A percentile compares a stretch with the other conserved stretches of the same genome.
These are phyloP conservation scores for Rubroshorea leprosula DNA, from an alignment of 345 rosid genomes.

Conservation along the genomic window DNA sequence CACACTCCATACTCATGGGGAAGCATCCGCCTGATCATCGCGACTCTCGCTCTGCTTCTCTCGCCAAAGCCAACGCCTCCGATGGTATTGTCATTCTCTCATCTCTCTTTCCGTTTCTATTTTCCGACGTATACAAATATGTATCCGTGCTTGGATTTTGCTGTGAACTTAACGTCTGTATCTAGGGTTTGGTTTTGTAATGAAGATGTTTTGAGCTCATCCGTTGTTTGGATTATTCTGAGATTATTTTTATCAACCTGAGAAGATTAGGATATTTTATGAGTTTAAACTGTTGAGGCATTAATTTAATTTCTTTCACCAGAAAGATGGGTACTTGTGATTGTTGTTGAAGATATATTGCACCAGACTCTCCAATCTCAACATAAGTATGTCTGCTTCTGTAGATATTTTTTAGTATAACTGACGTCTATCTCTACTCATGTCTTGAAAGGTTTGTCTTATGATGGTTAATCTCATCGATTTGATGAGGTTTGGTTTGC, in stretches of 20 bases:
- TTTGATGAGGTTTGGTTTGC: too few relatives aligned
- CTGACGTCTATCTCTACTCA: too few relatives aligned
- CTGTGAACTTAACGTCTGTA: not conserved
- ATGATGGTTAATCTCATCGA: too few relatives aligned
- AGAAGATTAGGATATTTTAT: not conserved
- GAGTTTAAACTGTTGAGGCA: not conserved
- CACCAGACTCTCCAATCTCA: too few relatives aligned
- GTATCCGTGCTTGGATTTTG: not conserved
- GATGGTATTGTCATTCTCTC: conserved; percentile 36
- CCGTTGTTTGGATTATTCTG: too few relatives aligned
- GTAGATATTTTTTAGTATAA: too few relatives aligned
- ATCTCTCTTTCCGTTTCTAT: not conserved
- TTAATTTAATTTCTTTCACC: not conserved
- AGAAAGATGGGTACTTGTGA: not conserved
- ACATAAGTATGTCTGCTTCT: too few relatives aligned
- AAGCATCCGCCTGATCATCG: conserved; percentile 52
- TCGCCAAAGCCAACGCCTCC: conserved; percentile 51
- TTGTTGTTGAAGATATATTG: not conserved
- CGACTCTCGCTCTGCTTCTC: conserved; percentile 47
- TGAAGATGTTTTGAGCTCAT: not conserved
- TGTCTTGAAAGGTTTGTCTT: too few relatives aligned
- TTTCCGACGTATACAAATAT: not conserved
- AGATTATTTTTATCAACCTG: too few relatives aligned
- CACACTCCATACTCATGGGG: conserved; percentile 37
- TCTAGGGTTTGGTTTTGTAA: not conserved